Conservation (phyloP, 106 monocot species). For the Dendrobium chrysotoxum region DNA sequence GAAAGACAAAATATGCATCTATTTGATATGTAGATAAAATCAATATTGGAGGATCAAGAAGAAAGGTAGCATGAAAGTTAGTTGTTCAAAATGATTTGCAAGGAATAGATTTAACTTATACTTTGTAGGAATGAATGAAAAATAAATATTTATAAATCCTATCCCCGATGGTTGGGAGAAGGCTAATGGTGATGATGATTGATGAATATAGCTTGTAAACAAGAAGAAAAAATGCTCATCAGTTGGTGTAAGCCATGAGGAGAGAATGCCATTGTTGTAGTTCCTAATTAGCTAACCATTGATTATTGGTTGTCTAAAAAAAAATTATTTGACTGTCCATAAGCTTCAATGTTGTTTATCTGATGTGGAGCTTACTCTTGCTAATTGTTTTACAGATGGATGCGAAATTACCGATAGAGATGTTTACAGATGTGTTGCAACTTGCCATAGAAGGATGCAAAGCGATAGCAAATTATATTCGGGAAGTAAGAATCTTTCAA, state of each 20-base stretch:
- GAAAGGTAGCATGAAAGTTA: background rate
- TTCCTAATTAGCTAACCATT: background rate
- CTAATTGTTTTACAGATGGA: constrained; percentile 19
- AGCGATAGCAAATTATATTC: constrained; percentile 63
- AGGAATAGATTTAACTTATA: background rate
- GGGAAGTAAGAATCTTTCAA: constrained; percentile 3
- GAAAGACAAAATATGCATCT: background rate
- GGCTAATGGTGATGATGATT: background rate
- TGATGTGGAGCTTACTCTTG: background rate
- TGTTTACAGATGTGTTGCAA: constrained; percentile 91
- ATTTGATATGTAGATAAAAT: background rate
- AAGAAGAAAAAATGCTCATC: background rate
- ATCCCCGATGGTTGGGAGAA: background rate
- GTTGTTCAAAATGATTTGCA: too few species aligned
- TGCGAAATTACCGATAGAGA: constrained; percentile 26
- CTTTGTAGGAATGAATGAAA: background rate
- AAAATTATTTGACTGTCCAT: background rate
- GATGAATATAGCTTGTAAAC: background rate
- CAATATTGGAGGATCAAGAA: background rate
- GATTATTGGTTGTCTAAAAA: background rate
- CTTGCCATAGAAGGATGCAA: constrained; percentile 98
- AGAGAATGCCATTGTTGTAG: background rate
- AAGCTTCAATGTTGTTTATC: background rate
- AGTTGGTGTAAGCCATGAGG: too few species aligned
- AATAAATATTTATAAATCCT: background rate